These are phyloP conservation scores for Plectosphaerella plurivora DNA, from an alignment of 2,329 filamentous ascomycete genomes.

Conservation along the genomic window DNA sequence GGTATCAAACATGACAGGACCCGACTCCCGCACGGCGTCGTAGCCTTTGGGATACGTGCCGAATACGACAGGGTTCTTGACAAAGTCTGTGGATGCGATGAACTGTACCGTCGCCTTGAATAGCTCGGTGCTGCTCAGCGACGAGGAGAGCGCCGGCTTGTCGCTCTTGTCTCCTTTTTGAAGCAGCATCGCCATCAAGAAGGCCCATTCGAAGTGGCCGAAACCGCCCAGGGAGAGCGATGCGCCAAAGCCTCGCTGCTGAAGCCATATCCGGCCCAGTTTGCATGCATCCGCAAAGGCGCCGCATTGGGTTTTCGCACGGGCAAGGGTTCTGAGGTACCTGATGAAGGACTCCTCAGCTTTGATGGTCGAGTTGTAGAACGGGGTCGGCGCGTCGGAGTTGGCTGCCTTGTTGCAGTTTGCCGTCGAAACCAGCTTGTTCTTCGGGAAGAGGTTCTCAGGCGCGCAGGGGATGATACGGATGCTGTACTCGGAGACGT, in stretches of 20 bases:
- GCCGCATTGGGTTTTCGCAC: slow-evolving; percentile 63
- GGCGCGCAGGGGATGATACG: slow-evolving; percentile 74
- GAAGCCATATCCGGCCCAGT: slow-evolving; percentile 83
- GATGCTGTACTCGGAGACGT: slow-evolving; percentile 50
- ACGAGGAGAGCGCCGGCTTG: slow-evolving; percentile 66
- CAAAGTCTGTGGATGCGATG: slow-evolving; percentile 68
- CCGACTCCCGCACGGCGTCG: slow-evolving; percentile 35
- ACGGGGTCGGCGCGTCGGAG: slow-evolving; percentile 58
- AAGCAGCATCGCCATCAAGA: slow-evolving; percentile 74
- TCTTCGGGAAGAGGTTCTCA: slow-evolving; percentile 61
- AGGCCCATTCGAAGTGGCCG: slow-evolving; percentile 86
- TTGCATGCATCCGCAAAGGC: slow-evolving; percentile 80
- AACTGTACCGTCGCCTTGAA: slow-evolving; percentile 95
- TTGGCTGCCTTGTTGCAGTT: slow-evolving; percentile 63
- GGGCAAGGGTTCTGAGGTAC: slow-evolving; percentile 72
- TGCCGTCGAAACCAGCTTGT: slow-evolving; percentile 66
- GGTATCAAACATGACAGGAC: slow-evolving; percentile 76
- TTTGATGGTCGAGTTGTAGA: slow-evolving; percentile 84
- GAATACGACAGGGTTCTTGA: slow-evolving; percentile 58
- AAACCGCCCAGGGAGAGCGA: slow-evolving; percentile 75
- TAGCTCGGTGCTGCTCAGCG: slow-evolving; percentile 85
- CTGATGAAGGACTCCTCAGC: slow-evolving; percentile 69
- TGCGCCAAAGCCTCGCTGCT: slow-evolving; percentile 76
- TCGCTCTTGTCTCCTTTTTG: slow-evolving; percentile 72
- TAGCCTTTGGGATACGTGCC: slow-evolving; percentile 36